Percentiles rank a stretch among this genome's conserved stretches.
Conservation (phyloP, 2,329 filamentous ascomycete species). For the Sporothrix mexicana region DNA sequence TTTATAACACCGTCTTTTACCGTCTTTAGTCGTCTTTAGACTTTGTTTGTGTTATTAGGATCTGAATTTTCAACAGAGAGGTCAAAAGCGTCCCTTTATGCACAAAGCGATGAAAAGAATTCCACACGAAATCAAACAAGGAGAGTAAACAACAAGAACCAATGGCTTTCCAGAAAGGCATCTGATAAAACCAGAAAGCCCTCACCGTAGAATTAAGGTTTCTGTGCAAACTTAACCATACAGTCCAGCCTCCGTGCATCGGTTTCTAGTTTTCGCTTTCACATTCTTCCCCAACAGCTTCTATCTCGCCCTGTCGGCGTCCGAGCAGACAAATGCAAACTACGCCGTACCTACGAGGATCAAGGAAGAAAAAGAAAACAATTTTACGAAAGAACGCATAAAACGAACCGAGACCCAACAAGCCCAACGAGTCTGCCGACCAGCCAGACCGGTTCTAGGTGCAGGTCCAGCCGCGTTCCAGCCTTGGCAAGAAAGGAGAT, state of each 20-base stretch:
- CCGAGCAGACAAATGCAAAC: background rate
- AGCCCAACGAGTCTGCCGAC: no score
- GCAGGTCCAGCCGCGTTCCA: background rate
- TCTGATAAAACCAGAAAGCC: background rate
- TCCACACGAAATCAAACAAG: no score
- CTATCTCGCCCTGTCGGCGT: background rate
- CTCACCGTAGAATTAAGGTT: background rate
- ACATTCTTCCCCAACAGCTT: background rate
- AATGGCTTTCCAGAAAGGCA: no score
- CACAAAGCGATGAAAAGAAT: no score
- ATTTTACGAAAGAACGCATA: background rate
- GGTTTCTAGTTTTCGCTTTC: background rate
- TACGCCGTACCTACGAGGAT: constrained; percentile 24
- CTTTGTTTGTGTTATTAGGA: no score
- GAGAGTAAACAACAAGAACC: no score
- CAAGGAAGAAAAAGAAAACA: background rate
- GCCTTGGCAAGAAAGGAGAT: background rate
- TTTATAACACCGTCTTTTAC: no score
- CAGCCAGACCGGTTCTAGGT: background rate
- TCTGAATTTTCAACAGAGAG: no score
- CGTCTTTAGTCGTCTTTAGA: no score
- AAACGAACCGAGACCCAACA: background rate
- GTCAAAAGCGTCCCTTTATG: no score
- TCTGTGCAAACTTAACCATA: no score
- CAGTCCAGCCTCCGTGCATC: background rate